Conservation (phyloP, 495 filamentous ascomycete species). For the Xylaria grammica region DNA sequence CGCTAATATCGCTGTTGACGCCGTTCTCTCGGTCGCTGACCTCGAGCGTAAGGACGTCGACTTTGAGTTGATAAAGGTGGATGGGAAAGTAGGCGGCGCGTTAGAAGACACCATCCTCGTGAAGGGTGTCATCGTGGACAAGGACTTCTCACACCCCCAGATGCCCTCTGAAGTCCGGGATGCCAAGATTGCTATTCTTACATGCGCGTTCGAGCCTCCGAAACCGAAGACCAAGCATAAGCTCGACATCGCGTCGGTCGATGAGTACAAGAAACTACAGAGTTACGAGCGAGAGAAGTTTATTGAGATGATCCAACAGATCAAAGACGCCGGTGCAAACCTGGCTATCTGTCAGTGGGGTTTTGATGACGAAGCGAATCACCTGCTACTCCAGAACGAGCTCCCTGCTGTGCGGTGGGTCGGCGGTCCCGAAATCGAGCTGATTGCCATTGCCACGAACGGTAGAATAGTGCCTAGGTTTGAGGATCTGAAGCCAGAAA, state of each 20-base stretch:
- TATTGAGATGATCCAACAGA: constrained; percentile 96
- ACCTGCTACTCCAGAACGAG: constrained; percentile 92
- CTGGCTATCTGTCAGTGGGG: constrained; percentile 99
- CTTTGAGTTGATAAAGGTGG: constrained; percentile 99
- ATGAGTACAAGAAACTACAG: constrained; percentile 97
- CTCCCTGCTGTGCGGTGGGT: constrained; percentile 98
- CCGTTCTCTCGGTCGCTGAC: constrained; percentile 94
- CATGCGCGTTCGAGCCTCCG: constrained; percentile 98
- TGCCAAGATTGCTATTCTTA: constrained; percentile 96
- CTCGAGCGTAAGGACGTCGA: constrained; percentile 96
- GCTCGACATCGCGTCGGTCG: constrained; percentile 95
- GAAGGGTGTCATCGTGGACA: constrained; percentile 97
- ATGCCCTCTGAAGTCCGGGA: constrained; percentile 94
- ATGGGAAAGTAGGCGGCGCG: constrained; percentile 94
- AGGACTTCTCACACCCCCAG: constrained; percentile 99
- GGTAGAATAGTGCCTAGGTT: constrained; percentile 97
- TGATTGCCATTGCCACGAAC: constrained; percentile 98
- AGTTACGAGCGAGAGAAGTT: constrained; percentile 96
- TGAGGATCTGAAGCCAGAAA: constrained; percentile 87
- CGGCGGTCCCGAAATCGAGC: constrained; percentile 95
- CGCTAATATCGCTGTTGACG: constrained; percentile 94
- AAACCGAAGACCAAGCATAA: constrained; percentile 99
- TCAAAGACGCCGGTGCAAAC: constrained; percentile 97
- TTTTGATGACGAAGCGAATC: constrained; percentile 99
- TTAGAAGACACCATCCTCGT: constrained; percentile 95